These are phyloP conservation scores for Melampsora larici-populina DNA, from an alignment of 1,284 basidiomycete species.

Conservation along the genomic window DNA sequence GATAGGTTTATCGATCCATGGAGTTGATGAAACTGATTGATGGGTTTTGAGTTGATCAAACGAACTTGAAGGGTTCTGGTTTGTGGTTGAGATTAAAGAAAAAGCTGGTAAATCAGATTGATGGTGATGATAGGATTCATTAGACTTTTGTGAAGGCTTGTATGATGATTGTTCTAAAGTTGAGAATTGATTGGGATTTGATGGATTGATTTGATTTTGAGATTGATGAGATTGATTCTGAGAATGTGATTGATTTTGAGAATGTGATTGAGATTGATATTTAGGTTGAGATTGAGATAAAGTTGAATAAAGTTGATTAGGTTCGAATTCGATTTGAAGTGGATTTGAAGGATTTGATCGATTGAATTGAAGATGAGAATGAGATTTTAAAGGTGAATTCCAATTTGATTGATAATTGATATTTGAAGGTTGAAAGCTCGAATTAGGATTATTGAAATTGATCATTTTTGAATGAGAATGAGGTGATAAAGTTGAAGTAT, in stretches of 20 bases:
- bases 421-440: too few relatives aligned
- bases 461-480: neutral
- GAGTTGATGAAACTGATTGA: neutral
- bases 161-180: neutral
- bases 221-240: neutral
- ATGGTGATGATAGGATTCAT: neutral
- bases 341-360: neutral
- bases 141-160: neutral
- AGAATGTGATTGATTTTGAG: neutral
- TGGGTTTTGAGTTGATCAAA: neutral
- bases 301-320: too few relatives aligned
- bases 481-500: neutral
- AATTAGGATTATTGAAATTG: neutral
- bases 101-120: neutral
- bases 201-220: neutral
- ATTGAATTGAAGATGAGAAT: neutral
- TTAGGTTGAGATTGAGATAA: too few relatives aligned
- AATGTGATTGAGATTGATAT: neutral
- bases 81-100: neutral
- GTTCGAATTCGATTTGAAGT: too few relatives aligned
- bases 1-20: neutral
- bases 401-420: constrained; percentile 1
- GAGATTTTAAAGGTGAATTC: constrained; percentile 3
- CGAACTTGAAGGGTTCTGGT: neutral
- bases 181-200: neutral